A percentile compares a stretch with the other conserved stretches of the same genome.
phyloP scores from a whole-genome alignment of 176 grass and related monocot species.

The Themeda triandra region DNA sequence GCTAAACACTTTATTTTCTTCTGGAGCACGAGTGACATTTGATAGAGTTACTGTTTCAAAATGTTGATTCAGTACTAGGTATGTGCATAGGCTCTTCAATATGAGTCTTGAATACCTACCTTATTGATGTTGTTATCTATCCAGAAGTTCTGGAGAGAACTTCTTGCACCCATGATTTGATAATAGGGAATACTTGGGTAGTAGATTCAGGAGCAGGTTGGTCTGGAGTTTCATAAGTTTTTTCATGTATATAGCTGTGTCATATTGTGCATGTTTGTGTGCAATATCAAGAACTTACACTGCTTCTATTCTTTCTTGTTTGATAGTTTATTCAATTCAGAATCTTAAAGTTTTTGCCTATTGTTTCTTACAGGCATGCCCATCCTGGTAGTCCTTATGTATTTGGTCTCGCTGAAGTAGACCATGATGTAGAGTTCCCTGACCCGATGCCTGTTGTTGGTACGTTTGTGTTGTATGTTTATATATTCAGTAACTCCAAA shows the following conservation, averaged over 20 bases:
- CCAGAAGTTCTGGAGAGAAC: background rate
- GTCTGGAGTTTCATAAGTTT: background rate
- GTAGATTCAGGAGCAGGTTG: background rate
- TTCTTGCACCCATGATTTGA: background rate
- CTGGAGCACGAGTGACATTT: background rate
- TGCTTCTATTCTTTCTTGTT: background rate
- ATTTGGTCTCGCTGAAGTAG: conserved; percentile 90
- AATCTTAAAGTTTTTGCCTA: conserved; percentile 9
- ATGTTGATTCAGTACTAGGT: conserved; percentile 7
- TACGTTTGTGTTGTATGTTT: conserved; percentile 44
- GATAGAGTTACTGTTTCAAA: conserved; percentile 1
- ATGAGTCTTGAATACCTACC: background rate
- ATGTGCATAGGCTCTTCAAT: background rate
- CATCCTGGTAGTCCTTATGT: conserved; percentile 98
- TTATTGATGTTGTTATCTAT: background rate
- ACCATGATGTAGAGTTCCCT: conserved; percentile 95
- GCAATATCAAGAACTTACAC: background rate
- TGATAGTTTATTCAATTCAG: conserved; percentile 8
- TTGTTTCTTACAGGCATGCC: conserved; percentile 65
- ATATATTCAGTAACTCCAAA: conserved; percentile 16
- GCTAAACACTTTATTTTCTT: background rate
- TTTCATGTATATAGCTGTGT: background rate
- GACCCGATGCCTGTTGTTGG: conserved; percentile 99
- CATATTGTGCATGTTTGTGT: background rate
- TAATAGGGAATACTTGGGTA: background rate